These are phyloP conservation scores for Chrysoporthe austroafricana DNA, from an alignment of 2,329 filamentous ascomycete genomes.

Conservation along the genomic window DNA sequence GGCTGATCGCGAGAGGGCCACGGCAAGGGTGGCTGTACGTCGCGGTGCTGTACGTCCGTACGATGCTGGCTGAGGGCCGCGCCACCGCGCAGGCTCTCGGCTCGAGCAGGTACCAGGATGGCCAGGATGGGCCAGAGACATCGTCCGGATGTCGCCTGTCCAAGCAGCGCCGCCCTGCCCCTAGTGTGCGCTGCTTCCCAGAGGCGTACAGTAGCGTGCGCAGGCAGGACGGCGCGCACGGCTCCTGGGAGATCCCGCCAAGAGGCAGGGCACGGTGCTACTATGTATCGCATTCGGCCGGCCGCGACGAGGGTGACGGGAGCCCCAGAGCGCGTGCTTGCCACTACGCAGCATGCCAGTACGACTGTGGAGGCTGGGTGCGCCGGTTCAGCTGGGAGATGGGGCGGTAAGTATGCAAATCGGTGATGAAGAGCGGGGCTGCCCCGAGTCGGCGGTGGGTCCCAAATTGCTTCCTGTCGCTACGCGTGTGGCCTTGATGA, in stretches of 20 bases:
- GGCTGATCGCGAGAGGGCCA: neutral
- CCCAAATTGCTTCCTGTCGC: conserved; percentile 10
- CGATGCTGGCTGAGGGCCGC: neutral
- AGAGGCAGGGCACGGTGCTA: conserved; percentile 14
- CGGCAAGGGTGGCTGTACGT: neutral
- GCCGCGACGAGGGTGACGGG: conserved; percentile 7
- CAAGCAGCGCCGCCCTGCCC: conserved; percentile 9
- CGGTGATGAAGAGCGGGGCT: conserved; percentile 26
- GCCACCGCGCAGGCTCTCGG: neutral
- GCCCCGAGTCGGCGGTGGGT: conserved; percentile 5
- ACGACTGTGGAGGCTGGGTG: neutral
- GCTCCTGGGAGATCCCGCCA: conserved; percentile 16
- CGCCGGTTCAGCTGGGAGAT: neutral
- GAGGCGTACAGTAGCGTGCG: neutral
- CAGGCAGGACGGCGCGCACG: conserved; percentile 11
- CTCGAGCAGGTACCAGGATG: neutral
- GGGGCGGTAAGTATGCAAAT: neutral
- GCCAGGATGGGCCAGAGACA: neutral
- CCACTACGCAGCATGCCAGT: neutral
- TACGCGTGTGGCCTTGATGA: conserved; percentile 5
- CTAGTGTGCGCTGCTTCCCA: neutral
- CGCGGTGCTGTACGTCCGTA: neutral
- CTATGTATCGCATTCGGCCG: conserved; percentile 15
- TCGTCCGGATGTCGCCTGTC: neutral
- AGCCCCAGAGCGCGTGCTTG: neutral